phyloP scores from a whole-genome alignment of 2,329 filamentous ascomycete genomes.

The Coniochaeta ligniaria region DNA sequence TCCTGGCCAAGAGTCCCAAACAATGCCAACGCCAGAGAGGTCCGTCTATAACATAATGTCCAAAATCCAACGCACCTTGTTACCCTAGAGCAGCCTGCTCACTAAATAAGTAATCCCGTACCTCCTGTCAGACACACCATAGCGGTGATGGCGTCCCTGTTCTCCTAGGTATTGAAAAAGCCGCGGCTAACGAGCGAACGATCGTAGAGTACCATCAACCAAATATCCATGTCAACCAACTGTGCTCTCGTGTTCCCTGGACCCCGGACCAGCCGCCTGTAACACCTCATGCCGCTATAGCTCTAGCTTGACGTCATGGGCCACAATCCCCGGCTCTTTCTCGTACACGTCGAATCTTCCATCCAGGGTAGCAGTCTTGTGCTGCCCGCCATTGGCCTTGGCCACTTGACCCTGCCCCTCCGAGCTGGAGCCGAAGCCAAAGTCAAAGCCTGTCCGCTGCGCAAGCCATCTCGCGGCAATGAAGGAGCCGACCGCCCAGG shows the following conservation, averaged over 20 bases:
- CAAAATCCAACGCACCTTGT: background rate
- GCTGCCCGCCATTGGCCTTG: background rate
- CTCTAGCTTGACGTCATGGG: background rate
- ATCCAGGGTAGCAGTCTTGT: background rate
- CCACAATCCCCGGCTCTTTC: background rate
- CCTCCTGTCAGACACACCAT: background rate
- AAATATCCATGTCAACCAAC: too few relatives aligned
- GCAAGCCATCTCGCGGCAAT: slow-evolving; percentile 34
- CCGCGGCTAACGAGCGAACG: background rate
- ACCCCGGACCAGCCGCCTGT: background rate
- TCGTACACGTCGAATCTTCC: background rate
- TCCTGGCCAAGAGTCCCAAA: background rate
- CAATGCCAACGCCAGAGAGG: background rate
- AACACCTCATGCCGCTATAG: background rate
- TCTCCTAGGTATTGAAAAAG: background rate
- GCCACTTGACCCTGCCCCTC: background rate
- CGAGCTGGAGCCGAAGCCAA: background rate
- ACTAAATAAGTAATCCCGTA: background rate
- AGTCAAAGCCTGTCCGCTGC: background rate
- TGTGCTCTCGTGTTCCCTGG: background rate
- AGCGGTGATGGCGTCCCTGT: background rate
- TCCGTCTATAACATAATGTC: background rate
- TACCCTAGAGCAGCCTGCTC: background rate
- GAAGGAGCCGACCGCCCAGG: slow-evolving; percentile 58
- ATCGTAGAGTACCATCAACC: background rate